These are phyloP conservation scores for Aristolochia contorta DNA, from an alignment of 164 flowering plant species.

Conservation along the genomic window DNA sequence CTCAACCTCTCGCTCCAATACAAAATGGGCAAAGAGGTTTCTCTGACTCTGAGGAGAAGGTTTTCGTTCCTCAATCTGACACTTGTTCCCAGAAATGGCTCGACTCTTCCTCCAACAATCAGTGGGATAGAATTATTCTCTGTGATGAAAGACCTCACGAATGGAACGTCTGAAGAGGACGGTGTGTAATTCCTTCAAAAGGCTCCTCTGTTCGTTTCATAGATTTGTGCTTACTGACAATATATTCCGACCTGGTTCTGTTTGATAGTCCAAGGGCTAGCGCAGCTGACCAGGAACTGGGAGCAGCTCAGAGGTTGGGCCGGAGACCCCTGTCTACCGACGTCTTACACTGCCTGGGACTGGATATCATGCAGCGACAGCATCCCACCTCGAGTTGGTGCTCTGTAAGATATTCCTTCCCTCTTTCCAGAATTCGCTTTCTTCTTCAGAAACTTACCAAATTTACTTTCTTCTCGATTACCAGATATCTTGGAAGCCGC, in stretches of 20 bases:
- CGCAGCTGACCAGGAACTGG: neutral
- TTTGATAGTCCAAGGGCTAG: constrained; percentile 7
- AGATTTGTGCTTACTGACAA: neutral
- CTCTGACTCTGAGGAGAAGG: neutral
- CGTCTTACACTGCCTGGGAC: constrained; percentile 2
- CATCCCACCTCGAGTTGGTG: constrained; percentile 1
- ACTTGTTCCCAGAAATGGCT: neutral
- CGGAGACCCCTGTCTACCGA: constrained; percentile 9
- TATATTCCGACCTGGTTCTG: neutral
- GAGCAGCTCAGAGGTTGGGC: neutral
- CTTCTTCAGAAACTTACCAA: neutral
- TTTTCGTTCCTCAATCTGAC: neutral
- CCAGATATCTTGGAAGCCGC: constrained; percentile 9
- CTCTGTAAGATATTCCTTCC: neutral
- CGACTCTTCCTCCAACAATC: constrained; percentile 7
- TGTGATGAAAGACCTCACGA: neutral
- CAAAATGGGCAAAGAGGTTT: neutral
- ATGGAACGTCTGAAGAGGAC: constrained; percentile 1
- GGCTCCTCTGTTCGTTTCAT: neutral
- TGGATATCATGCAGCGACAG: constrained; percentile 4
- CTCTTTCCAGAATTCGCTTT: no score
- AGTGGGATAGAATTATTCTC: constrained; percentile 7
- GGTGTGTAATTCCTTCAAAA: neutral
- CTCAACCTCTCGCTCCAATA: neutral
- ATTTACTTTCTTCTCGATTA: neutral